Conservation (phyloP, 2,329 filamentous ascomycete species). For the Aspergillus candidus region DNA sequence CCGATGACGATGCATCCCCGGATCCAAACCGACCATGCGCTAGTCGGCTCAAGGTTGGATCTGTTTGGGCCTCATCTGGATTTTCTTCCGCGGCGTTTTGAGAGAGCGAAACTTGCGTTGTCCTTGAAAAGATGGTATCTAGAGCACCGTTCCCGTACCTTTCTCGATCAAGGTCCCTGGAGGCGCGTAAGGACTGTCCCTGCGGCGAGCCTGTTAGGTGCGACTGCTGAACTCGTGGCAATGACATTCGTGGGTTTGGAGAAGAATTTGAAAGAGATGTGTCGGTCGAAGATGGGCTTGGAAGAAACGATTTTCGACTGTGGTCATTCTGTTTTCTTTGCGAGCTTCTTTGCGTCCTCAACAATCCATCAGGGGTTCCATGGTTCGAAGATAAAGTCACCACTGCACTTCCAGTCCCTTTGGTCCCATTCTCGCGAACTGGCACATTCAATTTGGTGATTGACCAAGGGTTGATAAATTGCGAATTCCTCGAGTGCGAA, state of each 20-base stretch:
- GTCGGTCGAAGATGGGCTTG: conserved; percentile 15
- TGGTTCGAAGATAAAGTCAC: neutral
- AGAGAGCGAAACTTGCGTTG: conserved; percentile 5
- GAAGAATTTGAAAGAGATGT: conserved; percentile 5
- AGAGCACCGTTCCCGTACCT: conserved; percentile 23
- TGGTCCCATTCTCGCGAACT: neutral
- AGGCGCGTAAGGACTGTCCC: conserved; percentile 3
- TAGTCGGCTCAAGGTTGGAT: conserved; percentile 8
- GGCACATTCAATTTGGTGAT: conserved; percentile 29
- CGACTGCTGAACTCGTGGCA: conserved; percentile 3
- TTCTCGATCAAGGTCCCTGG: conserved; percentile 17
- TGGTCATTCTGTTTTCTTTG: neutral
- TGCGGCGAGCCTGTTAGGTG: conserved; percentile 1
- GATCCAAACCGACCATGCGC: conserved; percentile 12
- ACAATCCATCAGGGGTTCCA: neutral
- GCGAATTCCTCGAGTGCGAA: conserved; percentile 6
- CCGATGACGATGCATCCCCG: neutral
- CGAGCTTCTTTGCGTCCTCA: neutral
- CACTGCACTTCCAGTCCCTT: neutral
- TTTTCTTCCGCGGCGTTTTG: neutral
- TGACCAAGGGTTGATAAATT: conserved; percentile 31
- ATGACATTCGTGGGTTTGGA: conserved; percentile 5
- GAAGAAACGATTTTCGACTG: conserved; percentile 6
- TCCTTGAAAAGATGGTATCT: conserved; percentile 26
- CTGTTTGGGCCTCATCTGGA: neutral